Conservation (phyloP, 2,329 filamentous ascomycete species). For the Pyrenophora seminiperda region DNA sequence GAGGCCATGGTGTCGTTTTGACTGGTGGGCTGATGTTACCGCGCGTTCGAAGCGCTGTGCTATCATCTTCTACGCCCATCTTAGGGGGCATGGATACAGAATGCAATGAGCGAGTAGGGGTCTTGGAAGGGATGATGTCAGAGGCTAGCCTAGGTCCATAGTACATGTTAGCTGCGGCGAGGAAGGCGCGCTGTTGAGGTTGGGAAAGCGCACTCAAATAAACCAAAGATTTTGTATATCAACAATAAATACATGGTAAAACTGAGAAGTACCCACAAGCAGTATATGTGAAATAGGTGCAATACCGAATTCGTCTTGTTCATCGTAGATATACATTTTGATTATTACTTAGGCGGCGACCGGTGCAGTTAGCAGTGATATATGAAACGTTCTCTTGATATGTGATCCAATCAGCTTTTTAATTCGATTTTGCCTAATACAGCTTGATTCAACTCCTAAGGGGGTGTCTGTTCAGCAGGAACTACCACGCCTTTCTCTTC, state of each 20-base stretch:
- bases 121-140: slow-evolving; percentile 1
- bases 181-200: slow-evolving; percentile 11
- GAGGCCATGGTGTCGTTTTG: neutral
- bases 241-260: no score
- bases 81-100: neutral
- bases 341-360: slow-evolving; percentile 4
- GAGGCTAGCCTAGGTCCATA: slow-evolving; percentile 7
- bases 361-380: neutral
- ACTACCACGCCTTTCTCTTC: slow-evolving; percentile 90
- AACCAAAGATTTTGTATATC: neutral
- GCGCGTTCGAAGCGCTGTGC: neutral
- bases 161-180: slow-evolving; percentile 7
- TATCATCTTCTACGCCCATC: slow-evolving; percentile 6
- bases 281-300: no score
- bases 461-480: slow-evolving; percentile 47
- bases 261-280: no score
- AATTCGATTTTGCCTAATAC: neutral
- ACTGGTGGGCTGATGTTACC: neutral
- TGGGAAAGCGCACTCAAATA: slow-evolving; percentile 1
- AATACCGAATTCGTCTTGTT: neutral
- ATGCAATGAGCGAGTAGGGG: neutral
- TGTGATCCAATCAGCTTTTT: neutral
- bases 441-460: neutral
- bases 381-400: neutral
- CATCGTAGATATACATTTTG: slow-evolving; percentile 5